Conservation (phyloP, 2,329 filamentous ascomycete species). For the Scopulariopsis brevicaulis region DNA sequence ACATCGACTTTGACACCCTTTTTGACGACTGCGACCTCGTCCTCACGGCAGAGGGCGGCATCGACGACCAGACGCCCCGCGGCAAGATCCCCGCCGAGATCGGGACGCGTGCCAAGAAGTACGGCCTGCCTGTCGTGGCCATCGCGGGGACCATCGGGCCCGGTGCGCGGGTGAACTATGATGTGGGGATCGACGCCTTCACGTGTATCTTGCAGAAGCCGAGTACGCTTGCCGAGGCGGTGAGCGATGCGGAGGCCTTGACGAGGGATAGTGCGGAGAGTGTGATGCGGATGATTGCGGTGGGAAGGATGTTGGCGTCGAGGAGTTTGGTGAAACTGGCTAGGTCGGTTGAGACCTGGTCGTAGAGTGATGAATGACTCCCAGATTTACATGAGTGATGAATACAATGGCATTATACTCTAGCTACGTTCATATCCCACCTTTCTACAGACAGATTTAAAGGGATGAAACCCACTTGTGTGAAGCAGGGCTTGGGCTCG, state of each 20-base stretch:
- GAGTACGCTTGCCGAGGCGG: slow-evolving; percentile 13
- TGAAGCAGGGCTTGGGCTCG: no score
- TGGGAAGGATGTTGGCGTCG: slow-evolving; percentile 16
- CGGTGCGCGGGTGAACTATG: slow-evolving; percentile 20
- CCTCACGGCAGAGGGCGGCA: slow-evolving; percentile 39
- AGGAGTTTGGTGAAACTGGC: not conserved
- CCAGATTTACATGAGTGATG: no score
- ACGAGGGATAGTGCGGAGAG: slow-evolving; percentile 19
- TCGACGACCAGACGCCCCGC: slow-evolving; percentile 36
- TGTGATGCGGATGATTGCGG: slow-evolving; percentile 19
- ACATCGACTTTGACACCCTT: slow-evolving; percentile 32
- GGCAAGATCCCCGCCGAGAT: slow-evolving; percentile 43
- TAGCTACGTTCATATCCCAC: no score
- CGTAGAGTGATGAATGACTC: no score
- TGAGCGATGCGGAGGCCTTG: slow-evolving; percentile 14
- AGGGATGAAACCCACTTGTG: no score
- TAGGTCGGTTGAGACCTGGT: no score
- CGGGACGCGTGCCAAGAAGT: slow-evolving; percentile 30
- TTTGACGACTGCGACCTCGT: slow-evolving; percentile 36
- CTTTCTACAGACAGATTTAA: no score
- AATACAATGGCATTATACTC: no score
- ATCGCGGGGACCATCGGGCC: slow-evolving; percentile 23
- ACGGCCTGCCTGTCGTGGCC: slow-evolving; percentile 30
- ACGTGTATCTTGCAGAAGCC: slow-evolving; percentile 20
- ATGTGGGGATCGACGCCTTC: slow-evolving; percentile 20